Conservation (phyloP, 495 filamentous ascomycete species). For the Hypoxylon fragiforme region DNA sequence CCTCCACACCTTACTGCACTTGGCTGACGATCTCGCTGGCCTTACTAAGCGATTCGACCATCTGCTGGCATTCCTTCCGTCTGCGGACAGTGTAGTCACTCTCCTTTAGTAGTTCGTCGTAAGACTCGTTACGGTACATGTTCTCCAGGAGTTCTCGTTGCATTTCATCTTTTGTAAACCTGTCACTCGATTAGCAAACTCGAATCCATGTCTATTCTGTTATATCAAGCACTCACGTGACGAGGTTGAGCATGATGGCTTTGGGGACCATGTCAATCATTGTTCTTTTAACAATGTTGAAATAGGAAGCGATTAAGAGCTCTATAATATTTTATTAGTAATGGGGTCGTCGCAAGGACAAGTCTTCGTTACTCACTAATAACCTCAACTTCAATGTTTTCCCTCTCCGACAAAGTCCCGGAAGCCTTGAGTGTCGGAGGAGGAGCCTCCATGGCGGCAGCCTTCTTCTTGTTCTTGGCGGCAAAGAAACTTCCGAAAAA, state of each 20-base stretch:
- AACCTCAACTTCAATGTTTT: conserved; percentile 93
- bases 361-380: conserved; percentile 75
- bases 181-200: conserved; percentile 38
- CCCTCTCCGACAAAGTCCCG: conserved; percentile 87
- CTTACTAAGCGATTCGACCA: conserved; percentile 88
- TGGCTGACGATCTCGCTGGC: conserved; percentile 97
- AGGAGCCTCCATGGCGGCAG: conserved; percentile 96
- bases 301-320: conserved; percentile 94
- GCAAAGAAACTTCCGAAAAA: conserved; percentile 99
- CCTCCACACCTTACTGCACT: conserved; percentile 66
- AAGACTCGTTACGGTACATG: conserved; percentile 87
- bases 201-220: too few species aligned
- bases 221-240: too few species aligned
- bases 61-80: conserved; percentile 98
- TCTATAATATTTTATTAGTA: conserved; percentile 56
- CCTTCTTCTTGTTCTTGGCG: conserved; percentile 99
- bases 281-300: conserved; percentile 93
- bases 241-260: conserved; percentile 96
- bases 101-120: conserved; percentile 95
- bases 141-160: conserved; percentile 96
- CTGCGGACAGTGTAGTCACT: conserved; percentile 94
- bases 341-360: not conserved
- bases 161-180: conserved; percentile 97
- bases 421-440: conserved; percentile 92
- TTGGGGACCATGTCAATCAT: conserved; percentile 99